Conservation (phyloP, 345 rosid species). For the Acer campestre region DNA sequence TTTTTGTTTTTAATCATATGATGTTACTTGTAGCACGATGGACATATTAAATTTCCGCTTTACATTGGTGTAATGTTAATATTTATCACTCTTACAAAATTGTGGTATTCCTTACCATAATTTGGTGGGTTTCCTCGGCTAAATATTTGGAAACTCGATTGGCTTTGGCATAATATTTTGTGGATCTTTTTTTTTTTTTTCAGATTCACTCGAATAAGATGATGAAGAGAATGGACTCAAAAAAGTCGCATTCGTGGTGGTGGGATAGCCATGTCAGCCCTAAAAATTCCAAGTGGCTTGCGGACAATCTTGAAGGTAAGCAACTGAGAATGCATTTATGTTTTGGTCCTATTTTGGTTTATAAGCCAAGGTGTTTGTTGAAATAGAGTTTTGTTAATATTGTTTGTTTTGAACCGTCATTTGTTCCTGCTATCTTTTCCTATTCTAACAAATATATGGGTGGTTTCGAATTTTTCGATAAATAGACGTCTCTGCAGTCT, state of each 20-base stretch:
- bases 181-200: neutral
- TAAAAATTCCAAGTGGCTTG: slow-evolving; percentile 84
- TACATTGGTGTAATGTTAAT: neutral
- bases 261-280: slow-evolving; percentile 84
- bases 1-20: neutral
- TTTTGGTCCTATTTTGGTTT: neutral
- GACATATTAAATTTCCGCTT: neutral
- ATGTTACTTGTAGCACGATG: neutral
- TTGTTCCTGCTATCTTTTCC: neutral
- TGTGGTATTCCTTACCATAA: neutral
- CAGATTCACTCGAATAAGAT: slow-evolving; percentile 36
- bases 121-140: neutral
- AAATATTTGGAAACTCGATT: neutral
- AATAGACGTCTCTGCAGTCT: slow-evolving; percentile 1
- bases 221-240: slow-evolving; percentile 51
- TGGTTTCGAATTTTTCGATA: neutral
- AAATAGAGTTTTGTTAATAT: neutral
- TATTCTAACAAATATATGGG: too few species aligned
- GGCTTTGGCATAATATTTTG: neutral
- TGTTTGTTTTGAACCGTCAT: neutral
- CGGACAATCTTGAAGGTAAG: slow-evolving; percentile 82
- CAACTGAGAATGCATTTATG: neutral
- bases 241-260: slow-evolving; percentile 81
- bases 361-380: neutral
- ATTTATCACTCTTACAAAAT: neutral